Evolutionary conservation across 345 rosid genomes (phyloP).

Genomic region (Pugionium dolabratum): DNA sequence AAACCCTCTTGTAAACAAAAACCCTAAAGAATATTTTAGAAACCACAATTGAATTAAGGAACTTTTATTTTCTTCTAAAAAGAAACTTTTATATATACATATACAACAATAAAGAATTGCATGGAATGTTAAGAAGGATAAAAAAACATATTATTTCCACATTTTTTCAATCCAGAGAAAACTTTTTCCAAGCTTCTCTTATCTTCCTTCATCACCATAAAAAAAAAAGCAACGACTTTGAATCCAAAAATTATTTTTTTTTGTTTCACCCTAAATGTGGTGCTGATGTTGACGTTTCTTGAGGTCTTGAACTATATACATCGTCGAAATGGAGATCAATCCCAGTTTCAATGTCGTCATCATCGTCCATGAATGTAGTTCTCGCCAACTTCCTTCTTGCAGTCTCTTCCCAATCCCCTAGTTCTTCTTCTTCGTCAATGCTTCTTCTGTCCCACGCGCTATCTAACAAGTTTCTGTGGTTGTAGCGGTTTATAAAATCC

Average conservation of each 20-base stretch:
- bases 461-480: constrained; percentile 33
- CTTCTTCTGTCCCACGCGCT: constrained; percentile 37
- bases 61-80: not conserved
- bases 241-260: constrained; percentile 23
- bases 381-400: constrained; percentile 45
- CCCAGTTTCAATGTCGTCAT: constrained; percentile 58
- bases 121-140: constrained; percentile 11
- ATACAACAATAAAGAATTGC: constrained; percentile 40
- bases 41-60: not conserved
- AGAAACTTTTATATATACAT: constrained; percentile 16
- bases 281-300: constrained; percentile 47
- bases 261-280: constrained; percentile 24
- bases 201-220: constrained; percentile 23
- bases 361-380: constrained; percentile 42
- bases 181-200: constrained; percentile 23
- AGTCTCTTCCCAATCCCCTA: constrained; percentile 48
- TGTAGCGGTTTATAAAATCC: constrained; percentile 38
- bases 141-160: constrained; percentile 27
- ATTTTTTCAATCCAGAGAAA: constrained; percentile 15
- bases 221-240: constrained; percentile 23
- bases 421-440: constrained; percentile 45
- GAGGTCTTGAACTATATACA: constrained; percentile 64
- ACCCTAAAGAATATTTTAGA: not conserved
- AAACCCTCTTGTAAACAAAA: constrained; percentile 3
- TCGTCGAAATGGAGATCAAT: constrained; percentile 80